These are phyloP conservation scores for Acanthamoeba culbertsoni DNA, from an alignment of 208 protist genomes.

Conservation along the genomic window DNA sequence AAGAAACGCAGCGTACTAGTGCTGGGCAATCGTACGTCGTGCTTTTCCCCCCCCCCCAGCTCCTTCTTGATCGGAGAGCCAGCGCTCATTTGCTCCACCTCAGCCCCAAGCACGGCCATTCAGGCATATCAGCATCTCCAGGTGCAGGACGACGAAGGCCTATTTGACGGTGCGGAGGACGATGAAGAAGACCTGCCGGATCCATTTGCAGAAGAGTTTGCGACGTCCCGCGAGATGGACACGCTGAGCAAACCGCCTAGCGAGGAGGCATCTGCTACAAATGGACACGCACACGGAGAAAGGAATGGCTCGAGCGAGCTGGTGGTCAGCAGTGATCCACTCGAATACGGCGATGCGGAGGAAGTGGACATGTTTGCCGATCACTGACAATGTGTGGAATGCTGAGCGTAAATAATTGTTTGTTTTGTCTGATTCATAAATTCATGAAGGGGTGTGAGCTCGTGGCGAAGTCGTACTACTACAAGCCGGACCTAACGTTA, in stretches of 20 bases:
- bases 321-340: background rate
- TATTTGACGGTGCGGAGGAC: slow-evolving; percentile 21
- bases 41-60: background rate
- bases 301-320: background rate
- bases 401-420: no score
- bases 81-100: background rate
- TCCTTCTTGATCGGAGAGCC: background rate
- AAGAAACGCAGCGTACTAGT: background rate
- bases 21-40: background rate
- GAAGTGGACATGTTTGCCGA: background rate
- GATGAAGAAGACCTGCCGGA: slow-evolving; percentile 30
- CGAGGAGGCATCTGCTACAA: background rate
- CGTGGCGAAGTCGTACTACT: no score
- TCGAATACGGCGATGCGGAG: background rate
- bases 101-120: background rate
- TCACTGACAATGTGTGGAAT: no score
- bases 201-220: slow-evolving; percentile 8
- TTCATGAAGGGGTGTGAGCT: no score
- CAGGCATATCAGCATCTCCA: background rate
- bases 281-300: background rate
- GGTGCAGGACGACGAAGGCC: background rate
- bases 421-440: no score
- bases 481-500: no score
- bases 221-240: background rate
- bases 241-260: background rate